Evolutionary conservation across 768 basidiomycete genomes (phyloP).

Genomic region (Floccularia luteovirens): DNA sequence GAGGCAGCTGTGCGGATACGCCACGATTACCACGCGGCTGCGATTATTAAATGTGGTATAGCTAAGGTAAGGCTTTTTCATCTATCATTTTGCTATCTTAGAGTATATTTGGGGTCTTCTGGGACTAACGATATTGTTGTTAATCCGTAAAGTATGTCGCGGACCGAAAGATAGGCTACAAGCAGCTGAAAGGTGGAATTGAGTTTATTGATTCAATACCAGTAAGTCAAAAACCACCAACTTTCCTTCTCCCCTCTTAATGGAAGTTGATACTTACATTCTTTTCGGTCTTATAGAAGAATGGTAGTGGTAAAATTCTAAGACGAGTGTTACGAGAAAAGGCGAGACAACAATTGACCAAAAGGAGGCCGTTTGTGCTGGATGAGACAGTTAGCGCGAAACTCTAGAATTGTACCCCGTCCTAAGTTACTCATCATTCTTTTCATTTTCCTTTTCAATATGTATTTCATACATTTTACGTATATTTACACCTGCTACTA

Average conservation of each 20-base stretch:
- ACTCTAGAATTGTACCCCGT: not conserved
- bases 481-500: too few species aligned
- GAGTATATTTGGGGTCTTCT: too few species aligned
- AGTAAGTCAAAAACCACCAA: too few species aligned
- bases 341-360: constrained; percentile 7
- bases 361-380: not conserved
- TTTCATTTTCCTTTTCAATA: too few species aligned
- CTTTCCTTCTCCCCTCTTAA: not conserved
- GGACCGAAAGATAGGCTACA: constrained; percentile 40
- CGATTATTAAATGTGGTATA: constrained; percentile 26
- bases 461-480: too few species aligned
- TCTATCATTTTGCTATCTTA: too few species aligned
- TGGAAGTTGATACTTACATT: not conserved
- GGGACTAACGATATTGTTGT: too few species aligned
- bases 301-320: constrained; percentile 48
- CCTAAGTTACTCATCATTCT: too few species aligned
- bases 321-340: constrained; percentile 31
- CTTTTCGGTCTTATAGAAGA: constrained; percentile 27
- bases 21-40: constrained; percentile 15
- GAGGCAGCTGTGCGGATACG: constrained; percentile 20
- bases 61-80: not conserved
- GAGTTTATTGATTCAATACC: constrained; percentile 24
- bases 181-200: constrained; percentile 39
- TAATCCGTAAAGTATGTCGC: too few species aligned
- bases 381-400: not conserved